A percentile compares a stretch with the other conserved stretches of the same genome.
phyloP scores from a whole-genome alignment of 1,139 yeast species.

The Yamadazyma songkhlaensis region DNA sequence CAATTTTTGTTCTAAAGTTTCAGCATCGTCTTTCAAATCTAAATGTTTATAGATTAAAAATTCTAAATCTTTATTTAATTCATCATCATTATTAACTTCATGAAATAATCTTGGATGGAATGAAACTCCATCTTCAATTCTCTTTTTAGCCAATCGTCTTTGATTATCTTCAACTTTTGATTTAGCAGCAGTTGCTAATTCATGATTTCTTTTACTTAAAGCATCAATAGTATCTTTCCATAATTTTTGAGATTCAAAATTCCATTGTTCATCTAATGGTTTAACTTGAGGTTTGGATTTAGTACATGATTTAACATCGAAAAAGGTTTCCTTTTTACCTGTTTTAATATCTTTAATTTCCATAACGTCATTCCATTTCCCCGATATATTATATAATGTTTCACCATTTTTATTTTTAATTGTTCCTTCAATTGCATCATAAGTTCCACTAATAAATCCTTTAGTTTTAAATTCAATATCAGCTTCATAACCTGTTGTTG shows the following conservation, averaged over 20 bases:
- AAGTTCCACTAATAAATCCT: constrained; percentile 90
- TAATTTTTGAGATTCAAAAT: constrained; percentile 73
- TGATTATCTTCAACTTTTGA: constrained; percentile 82
- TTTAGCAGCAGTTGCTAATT: constrained; percentile 82
- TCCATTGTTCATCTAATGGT: constrained; percentile 75
- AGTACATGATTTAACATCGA: constrained; percentile 57
- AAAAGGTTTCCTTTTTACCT: constrained; percentile 50
- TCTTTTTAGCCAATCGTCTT: constrained; percentile 66
- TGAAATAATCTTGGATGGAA: constrained; percentile 77
- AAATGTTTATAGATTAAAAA: constrained; percentile 7
- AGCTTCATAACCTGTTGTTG: constrained; percentile 57
- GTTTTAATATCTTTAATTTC: constrained; percentile 57
- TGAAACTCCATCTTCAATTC: constrained; percentile 74
- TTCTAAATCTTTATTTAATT: constrained; percentile 10
- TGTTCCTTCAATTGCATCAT: constrained; percentile 82
- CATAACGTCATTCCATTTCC: constrained; percentile 93
- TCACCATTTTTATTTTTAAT: constrained; percentile 58
- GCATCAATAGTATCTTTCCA: constrained; percentile 86
- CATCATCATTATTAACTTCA: constrained; percentile 2
- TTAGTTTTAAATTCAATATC: constrained; percentile 93
- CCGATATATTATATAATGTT: constrained; percentile 63
- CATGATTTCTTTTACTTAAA: constrained; percentile 71
- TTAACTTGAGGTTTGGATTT: constrained; percentile 68
- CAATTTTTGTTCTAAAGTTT: constrained; percentile 51
- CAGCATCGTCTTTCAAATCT: constrained; percentile 33